Evolutionary conservation across 108 stramenopile genomes (phyloP).

Genomic region (Conticribra weissflogii): DNA sequence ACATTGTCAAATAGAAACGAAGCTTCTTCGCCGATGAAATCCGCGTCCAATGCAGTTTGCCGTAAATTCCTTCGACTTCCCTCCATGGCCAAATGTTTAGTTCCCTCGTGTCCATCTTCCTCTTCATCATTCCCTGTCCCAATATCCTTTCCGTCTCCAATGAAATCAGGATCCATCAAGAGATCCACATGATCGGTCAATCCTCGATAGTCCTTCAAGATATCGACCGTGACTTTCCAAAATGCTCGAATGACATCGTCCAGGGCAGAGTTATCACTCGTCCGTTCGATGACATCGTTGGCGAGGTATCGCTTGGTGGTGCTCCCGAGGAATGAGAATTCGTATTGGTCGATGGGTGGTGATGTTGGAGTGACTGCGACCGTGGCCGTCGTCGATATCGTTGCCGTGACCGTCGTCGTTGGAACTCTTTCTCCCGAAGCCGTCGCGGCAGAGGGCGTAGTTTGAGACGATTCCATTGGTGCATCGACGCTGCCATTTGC

Average conservation of each 20-base stretch:
- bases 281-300: not conserved
- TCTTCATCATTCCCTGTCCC: not conserved
- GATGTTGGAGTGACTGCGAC: too few relatives aligned
- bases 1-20: constrained; percentile 15
- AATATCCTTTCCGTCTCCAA: not conserved
- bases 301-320: not conserved
- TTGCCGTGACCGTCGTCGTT: not conserved
- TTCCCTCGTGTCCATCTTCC: constrained; percentile 1
- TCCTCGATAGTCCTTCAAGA: constrained; percentile 44
- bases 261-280: not conserved
- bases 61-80: not conserved
- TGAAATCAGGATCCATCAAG: constrained; percentile 43
- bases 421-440: not conserved
- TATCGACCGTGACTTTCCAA: constrained; percentile 62
- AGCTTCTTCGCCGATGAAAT: constrained; percentile 13
- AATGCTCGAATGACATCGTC: constrained; percentile 55
- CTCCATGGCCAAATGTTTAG: not conserved
- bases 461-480: too few relatives aligned
- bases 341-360: too few relatives aligned
- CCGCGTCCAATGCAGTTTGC: not conserved
- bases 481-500: too few relatives aligned
- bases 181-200: too few relatives aligned
- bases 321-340: constrained; percentile 39
- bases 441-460: not conserved
- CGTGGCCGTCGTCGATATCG: constrained; percentile 40